These are phyloP conservation scores for Acanthamoeba culbertsoni DNA, from an alignment of 208 protist genomes.

Conservation along the genomic window DNA sequence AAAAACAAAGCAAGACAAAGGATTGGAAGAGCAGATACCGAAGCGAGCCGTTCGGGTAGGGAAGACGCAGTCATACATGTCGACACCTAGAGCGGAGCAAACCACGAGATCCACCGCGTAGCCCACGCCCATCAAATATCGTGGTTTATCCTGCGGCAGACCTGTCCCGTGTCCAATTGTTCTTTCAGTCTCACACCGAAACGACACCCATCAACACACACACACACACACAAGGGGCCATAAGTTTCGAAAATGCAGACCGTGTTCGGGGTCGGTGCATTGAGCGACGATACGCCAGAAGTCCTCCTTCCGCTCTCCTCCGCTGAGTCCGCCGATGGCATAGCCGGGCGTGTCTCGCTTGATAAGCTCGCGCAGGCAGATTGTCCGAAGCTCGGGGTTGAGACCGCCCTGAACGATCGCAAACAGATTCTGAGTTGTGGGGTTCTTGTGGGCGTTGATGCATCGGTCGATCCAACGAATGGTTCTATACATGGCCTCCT, in stretches of 20 bases:
- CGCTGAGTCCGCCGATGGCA: slow-evolving; percentile 98
- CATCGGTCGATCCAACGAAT: slow-evolving; percentile 98
- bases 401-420: slow-evolving; percentile 98
- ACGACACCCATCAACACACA: neutral
- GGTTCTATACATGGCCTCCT: slow-evolving; percentile 93
- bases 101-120: slow-evolving; percentile 98
- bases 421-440: slow-evolving; percentile 96
- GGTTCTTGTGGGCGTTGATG: slow-evolving; percentile 90
- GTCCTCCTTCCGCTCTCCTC: slow-evolving; percentile 97
- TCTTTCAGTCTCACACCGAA: neutral
- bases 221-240: neutral
- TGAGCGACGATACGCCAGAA: slow-evolving; percentile 86
- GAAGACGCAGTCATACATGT: slow-evolving; percentile 99
- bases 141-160: slow-evolving; percentile 87
- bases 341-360: slow-evolving; percentile 93
- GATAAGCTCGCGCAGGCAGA: slow-evolving; percentile 93
- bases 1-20: slow-evolving; percentile 64
- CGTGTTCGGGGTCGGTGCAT: slow-evolving; percentile 84
- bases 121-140: slow-evolving; percentile 99
- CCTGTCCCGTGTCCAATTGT: neutral
- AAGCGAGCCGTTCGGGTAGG: slow-evolving; percentile 97
- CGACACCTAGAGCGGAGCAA: slow-evolving; percentile 97
- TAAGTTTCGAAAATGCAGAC: neutral
- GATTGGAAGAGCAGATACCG: slow-evolving; percentile 84
- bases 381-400: slow-evolving; percentile 87